Evolutionary conservation across 768 basidiomycete genomes (phyloP).

Genomic region (Leucogyrophana mollusca): DNA sequence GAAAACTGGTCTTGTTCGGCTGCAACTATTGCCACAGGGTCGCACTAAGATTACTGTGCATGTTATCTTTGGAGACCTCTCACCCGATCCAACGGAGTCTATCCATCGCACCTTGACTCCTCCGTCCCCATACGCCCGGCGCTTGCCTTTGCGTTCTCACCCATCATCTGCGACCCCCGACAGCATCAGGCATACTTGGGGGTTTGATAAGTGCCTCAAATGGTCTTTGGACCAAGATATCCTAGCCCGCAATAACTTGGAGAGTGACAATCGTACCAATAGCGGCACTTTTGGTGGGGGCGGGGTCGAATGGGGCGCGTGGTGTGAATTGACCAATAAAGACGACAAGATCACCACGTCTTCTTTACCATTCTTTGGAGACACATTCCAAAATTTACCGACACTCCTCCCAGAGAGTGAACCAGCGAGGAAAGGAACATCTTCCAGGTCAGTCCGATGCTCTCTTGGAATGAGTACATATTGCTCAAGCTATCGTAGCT

Average conservation of each 20-base stretch:
- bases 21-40: conserved; percentile 32
- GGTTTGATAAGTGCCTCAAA: conserved; percentile 32
- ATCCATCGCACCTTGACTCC: conserved; percentile 34
- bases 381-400: conserved; percentile 48
- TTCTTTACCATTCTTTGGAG: conserved; percentile 55
- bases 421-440: conserved; percentile 23
- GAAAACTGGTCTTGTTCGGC: too few relatives aligned
- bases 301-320: conserved; percentile 58
- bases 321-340: conserved; percentile 43
- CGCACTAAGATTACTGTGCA: conserved; percentile 49
- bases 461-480: not conserved
- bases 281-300: conserved; percentile 47
- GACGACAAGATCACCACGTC: conserved; percentile 48
- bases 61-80: conserved; percentile 53
- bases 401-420: conserved; percentile 46
- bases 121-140: conserved; percentile 57
- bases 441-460: conserved; percentile 12
- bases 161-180: conserved; percentile 39
- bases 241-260: conserved; percentile 35
- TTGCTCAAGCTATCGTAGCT: conserved; percentile 32
- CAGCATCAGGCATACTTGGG: conserved; percentile 29
- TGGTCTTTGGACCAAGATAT: conserved; percentile 43
- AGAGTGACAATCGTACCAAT: conserved; percentile 36
- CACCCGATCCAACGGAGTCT: conserved; percentile 23
- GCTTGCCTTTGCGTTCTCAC: conserved; percentile 54